phyloP scores from a whole-genome alignment of 495 filamentous ascomycete species.

The Xylaria intraflava region DNA sequence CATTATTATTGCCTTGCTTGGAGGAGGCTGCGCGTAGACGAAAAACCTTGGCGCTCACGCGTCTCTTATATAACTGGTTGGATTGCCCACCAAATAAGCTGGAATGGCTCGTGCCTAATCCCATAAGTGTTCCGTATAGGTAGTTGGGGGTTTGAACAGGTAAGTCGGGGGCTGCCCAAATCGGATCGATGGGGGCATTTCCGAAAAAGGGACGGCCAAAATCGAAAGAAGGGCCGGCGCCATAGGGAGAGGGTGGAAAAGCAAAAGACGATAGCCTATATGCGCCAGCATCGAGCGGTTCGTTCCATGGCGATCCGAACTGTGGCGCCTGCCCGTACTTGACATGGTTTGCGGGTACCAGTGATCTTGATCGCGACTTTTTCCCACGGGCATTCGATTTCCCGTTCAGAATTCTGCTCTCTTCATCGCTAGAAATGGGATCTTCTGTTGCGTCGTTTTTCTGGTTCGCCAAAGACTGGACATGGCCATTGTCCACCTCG shows the following conservation, averaged over 20 bases:
- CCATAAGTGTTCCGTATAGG: slow-evolving; percentile 2
- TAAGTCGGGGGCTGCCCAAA: slow-evolving; percentile 23
- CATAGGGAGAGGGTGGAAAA: slow-evolving; percentile 8
- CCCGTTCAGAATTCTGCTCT: slow-evolving; percentile 16
- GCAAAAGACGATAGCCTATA: slow-evolving; percentile 8
- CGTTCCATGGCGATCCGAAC: background rate
- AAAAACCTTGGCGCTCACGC: slow-evolving; percentile 8
- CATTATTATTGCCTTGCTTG: background rate
- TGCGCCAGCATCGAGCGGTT: background rate
- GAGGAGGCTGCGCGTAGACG: slow-evolving; percentile 1
- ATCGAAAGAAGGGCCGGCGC: slow-evolving; percentile 5
- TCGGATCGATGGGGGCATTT: slow-evolving; percentile 15
- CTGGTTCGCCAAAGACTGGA: slow-evolving; percentile 51
- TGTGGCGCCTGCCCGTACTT: background rate
- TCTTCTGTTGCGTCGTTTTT: slow-evolving; percentile 28
- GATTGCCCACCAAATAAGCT: background rate
- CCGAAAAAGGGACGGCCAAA: slow-evolving; percentile 10
- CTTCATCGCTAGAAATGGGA: slow-evolving; percentile 18
- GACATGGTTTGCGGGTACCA: slow-evolving; percentile 3
- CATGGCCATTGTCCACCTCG: slow-evolving; percentile 81
- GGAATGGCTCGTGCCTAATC: background rate
- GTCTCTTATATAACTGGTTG: slow-evolving; percentile 3
- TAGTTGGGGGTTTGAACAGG: slow-evolving; percentile 7
- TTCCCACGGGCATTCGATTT: slow-evolving; percentile 1
- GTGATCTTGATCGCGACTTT: slow-evolving; percentile 11